Base-by-base conservation (phyloP, 2,329 filamentous ascomycete genomes). In the Madurella mycetomatis region DNA sequence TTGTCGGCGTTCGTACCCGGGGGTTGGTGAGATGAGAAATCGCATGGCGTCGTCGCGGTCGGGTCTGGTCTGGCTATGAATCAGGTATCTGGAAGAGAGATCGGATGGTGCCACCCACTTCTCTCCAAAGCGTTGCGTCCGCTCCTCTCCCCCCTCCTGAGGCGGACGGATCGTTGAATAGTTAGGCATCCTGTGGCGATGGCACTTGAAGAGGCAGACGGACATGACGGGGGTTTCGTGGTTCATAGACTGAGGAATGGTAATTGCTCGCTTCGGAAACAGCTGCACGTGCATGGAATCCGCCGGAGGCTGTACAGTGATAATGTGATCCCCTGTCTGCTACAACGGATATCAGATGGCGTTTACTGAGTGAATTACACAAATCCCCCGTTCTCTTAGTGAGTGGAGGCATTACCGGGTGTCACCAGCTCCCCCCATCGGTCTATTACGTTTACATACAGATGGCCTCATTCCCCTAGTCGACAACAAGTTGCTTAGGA, bases 1-100 rank as follows among this genome's bases (percentile, higher is more conserved):
- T 60, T 54, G 52, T 57, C 55, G 57, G 57, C 57, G 57, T 60
- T 53, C 34, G n/a, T 51, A 25, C 42, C 44, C 53, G 18, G 30
- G 45, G 45, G 31, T 32, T 41, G 30, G 15, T 44, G 40, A 19
- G 41, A 9, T 37, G 53, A 49, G 43, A 46, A 25, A 53, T 25
- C 39, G 47, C 43, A 47, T 47, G 55, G 57, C 43, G 48, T 59
- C 57, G 49, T 46, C 47, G 34, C 32, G 47, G 42, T 39, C 16
- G 17, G 47, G 37, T 43, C 19, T 2, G 7, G 25, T 25, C 25
- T 31, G 52, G 34, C 18, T 17, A 34, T 46, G 47, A 41, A 49
- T 56, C 37, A 40, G 25, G 51, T 30, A 9, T 9, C 16, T 5
- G 19, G 31, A 18, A 40, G 17, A 5, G 5, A 16, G 13, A 41